Evolutionary conservation across 2,329 filamentous ascomycete species (phyloP).

Genomic region (Capronia americana): DNA sequence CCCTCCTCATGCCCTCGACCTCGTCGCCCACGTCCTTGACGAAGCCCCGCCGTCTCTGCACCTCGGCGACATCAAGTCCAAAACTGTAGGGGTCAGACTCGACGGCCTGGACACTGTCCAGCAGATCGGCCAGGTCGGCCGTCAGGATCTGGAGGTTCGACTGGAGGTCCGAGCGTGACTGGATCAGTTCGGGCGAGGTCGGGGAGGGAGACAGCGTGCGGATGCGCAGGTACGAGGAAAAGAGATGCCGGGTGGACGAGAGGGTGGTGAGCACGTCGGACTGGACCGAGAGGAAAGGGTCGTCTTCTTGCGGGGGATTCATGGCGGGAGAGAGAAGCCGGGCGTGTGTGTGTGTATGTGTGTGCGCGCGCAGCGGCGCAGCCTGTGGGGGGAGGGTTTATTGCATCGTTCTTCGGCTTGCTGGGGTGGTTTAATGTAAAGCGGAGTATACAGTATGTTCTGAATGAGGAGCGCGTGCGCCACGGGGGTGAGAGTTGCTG

Average conservation of each 20-base stretch:
- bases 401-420: neutral
- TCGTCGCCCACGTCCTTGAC: slow-evolving; percentile 90
- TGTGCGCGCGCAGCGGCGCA: slow-evolving; percentile 10
- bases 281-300: slow-evolving; percentile 58
- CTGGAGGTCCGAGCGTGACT: slow-evolving; percentile 75
- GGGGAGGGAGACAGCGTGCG: slow-evolving; percentile 77
- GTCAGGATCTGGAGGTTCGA: slow-evolving; percentile 75
- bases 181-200: slow-evolving; percentile 71
- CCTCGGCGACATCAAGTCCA: slow-evolving; percentile 82
- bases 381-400: neutral
- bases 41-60: slow-evolving; percentile 77
- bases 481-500: neutral
- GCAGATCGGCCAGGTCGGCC: slow-evolving; percentile 86
- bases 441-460: neutral
- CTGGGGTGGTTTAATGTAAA: neutral
- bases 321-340: slow-evolving; percentile 12
- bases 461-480: neutral
- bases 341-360: neutral
- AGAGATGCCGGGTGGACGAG: slow-evolving; percentile 79
- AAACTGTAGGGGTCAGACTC: slow-evolving; percentile 87
- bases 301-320: slow-evolving; percentile 40
- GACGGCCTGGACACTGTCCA: slow-evolving; percentile 83
- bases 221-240: slow-evolving; percentile 94
- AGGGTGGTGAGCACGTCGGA: slow-evolving; percentile 84
- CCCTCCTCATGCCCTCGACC: slow-evolving; percentile 85